Evolutionary conservation across 352 stramenopile species (phyloP), one percentile per base, ranked within the genome.

Genomic region (Globisporangium nagaii): DNA sequence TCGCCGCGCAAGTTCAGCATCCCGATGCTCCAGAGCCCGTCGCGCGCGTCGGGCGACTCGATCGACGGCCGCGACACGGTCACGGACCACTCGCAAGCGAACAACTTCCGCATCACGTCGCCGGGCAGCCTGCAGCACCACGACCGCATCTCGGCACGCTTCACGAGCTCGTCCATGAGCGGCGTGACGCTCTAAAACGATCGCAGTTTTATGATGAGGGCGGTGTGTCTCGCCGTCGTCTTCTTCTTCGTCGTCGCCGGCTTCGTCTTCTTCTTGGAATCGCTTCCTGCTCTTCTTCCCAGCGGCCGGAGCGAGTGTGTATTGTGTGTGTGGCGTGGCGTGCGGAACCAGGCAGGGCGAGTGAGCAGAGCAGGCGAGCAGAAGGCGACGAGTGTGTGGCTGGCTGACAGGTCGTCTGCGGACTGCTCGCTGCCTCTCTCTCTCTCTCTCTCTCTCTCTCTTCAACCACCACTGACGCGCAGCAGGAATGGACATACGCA

Each of bases 1-100:
- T 43, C 28, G 25, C 39, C 46, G 24, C 56, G 56, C n/a, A 56
- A 56, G 32, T 62, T 62, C 39, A 62, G 56, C 47, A 62, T 62
- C 47, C 56, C 56, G 31, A 62, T 62, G 56, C 56, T 62, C 9
- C 56, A 62, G 56, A 62, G 56, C 56, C 56, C 56, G 3, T 30
- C 41, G 46, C 40, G 46, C 13, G 27, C 41, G 47, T 56, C 46
- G 1, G 56, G 56, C 8, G 56, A 56, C 22, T 62, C 56, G 30
- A 50, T 62, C 47, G 56, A 62, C 39, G 56, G 56, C 24, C 56
- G 56, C 24, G 56, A 61, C 36, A 54, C 54, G 4, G 54, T 53
- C 43, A 43, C 50, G 20, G 22, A 49, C 20, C 25, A 57, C 20
- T 17, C 22, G 10, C 41, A 52, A 11, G 35, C 30, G n/a, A 42